Base-by-base conservation (phyloP, 129 eudicot genomes). In the Arctium minus region DNA sequence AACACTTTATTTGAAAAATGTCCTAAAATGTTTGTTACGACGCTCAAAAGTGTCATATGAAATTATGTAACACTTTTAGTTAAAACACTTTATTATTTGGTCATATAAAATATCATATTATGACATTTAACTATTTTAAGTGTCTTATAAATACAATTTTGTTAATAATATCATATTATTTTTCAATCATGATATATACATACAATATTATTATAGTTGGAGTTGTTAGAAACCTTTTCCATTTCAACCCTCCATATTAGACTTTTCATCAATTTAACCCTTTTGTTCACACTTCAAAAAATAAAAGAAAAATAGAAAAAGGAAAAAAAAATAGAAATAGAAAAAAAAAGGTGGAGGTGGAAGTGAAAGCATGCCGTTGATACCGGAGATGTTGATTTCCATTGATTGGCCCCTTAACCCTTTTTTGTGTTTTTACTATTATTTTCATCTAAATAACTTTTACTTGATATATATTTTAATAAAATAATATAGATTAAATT, bases 221-320 rank as follows among this genome's bases (percentile, higher is more conserved):
- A 79, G 87, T 30, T 17, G 87, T 84, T 84, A 40, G 76, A 74
- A 32, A 48, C 76, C 80, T 84, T 84, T 84, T 79, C 50, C 83
- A 84, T 74, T 84, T 84, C 87, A 73, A 84, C 87, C 87, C 74
- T 84, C 46, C 36, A 84, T 44, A 27, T 44, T 79, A 73, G 87
- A 84, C 84, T 84, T 84, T 74, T 46, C 13, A 48, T 65, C 71
- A 69, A 18, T 73, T 74, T 79, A 84, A 29, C 80, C 76, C 80
- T 42, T 27, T 44, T 84, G 87, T 84, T 84, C 87, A 84, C 87
- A 84, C 84, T 73, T 73, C 17, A 84, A 84, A 70, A 78, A 30
- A 53, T 50, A 83, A 76, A 77, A 76, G 38, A 38, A n/a, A 82
- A 70, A n/a, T n/a, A n/a, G n/a, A n/a, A n/a, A n/a, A n/a, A n/a